These are phyloP conservation scores for Tricholoma sp. DNA, from an alignment of 768 basidiomycete species.

Conservation along the genomic window DNA sequence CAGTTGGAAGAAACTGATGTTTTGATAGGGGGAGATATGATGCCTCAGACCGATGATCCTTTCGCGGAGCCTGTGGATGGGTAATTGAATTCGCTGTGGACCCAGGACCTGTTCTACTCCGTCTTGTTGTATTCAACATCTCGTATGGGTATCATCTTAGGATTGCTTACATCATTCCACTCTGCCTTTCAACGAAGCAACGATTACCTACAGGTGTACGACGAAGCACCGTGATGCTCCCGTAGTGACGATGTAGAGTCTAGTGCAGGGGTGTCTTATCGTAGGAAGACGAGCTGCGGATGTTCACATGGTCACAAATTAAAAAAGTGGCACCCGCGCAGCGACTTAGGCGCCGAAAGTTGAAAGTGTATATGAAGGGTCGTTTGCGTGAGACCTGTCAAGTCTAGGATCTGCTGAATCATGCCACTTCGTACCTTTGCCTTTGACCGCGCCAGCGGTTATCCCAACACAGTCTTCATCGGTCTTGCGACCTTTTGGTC, in stretches of 20 bases:
- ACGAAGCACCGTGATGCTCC: background rate
- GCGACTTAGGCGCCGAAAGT: background rate
- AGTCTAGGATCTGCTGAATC: too few species aligned
- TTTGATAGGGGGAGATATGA: conserved; percentile 53
- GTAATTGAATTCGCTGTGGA: background rate
- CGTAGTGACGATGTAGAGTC: background rate
- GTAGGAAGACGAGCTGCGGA: background rate
- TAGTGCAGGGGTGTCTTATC: too few species aligned
- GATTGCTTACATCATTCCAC: background rate
- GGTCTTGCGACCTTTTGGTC: conserved; percentile 16
- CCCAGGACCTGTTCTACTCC: too few species aligned
- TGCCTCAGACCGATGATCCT: conserved; percentile 58
- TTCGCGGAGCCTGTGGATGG: conserved; percentile 34
- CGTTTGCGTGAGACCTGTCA: background rate
- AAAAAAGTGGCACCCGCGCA: background rate
- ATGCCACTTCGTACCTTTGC: conserved; percentile 15
- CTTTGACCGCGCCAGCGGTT: conserved; percentile 16
- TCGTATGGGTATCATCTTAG: background rate
- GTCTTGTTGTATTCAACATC: background rate
- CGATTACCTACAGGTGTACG: background rate
- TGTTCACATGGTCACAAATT: background rate
- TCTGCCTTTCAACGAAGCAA: background rate
- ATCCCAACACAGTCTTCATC: conserved; percentile 24
- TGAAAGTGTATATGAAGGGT: background rate
- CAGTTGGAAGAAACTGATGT: conserved; percentile 51